Evolutionary conservation across 768 basidiomycete genomes (phyloP).

Genomic region (Pleurotus platypus): DNA sequence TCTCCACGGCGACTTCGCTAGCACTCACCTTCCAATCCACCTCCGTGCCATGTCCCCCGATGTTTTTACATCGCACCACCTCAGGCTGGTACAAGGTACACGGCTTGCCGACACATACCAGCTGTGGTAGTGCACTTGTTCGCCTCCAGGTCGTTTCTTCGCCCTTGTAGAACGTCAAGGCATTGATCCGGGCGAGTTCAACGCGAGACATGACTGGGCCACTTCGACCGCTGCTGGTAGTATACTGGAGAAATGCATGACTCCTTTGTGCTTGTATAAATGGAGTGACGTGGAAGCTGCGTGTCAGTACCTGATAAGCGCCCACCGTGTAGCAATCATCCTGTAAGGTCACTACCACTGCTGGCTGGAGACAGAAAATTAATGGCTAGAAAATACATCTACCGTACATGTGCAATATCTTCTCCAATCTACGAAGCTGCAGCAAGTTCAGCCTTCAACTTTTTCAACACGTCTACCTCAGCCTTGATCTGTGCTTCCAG

Average conservation of each 20-base stretch:
- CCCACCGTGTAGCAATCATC: no score
- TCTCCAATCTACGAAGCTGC: background rate
- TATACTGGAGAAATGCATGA: background rate
- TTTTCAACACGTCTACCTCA: constrained; percentile 64
- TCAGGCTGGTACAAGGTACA: constrained; percentile 80
- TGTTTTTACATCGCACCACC: constrained; percentile 78
- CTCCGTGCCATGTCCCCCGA: constrained; percentile 73
- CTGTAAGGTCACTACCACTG: no score
- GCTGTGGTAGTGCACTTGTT: constrained; percentile 68
- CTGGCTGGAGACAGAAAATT: no score
- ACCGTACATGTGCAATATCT: no score
- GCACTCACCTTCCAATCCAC: constrained; percentile 85
- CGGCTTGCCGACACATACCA: constrained; percentile 75
- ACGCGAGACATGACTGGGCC: constrained; percentile 59
- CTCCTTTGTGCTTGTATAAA: background rate
- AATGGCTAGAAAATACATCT: no score
- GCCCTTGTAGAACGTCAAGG: constrained; percentile 78
- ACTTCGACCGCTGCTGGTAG: background rate
- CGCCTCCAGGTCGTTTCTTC: constrained; percentile 63
- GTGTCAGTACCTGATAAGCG: constrained; percentile 14
- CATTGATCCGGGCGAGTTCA: constrained; percentile 65
- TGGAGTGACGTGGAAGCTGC: constrained; percentile 31
- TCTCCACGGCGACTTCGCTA: background rate
- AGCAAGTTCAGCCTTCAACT: constrained; percentile 55
- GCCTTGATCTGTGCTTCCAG: constrained; percentile 57